phyloP scores from a whole-genome alignment of 225 moss, liverwort and hornwort genomes.

The Pseudoscleropodium purum region DNA sequence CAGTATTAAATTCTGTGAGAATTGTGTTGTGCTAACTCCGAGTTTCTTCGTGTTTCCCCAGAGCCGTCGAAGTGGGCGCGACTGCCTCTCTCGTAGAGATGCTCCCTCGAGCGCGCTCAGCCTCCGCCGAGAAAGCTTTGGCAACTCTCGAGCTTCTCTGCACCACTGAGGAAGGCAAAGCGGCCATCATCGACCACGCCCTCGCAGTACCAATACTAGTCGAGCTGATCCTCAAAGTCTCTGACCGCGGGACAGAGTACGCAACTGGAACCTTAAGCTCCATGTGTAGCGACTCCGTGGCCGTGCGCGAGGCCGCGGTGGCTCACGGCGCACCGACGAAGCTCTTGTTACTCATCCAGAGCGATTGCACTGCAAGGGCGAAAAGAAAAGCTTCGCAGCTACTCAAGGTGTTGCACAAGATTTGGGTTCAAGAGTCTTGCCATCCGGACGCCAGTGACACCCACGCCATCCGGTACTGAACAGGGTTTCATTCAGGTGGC shows the following conservation, averaged over 20 bases:
- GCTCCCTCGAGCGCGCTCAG: slow-evolving; percentile 35
- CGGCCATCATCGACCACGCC: slow-evolving; percentile 37
- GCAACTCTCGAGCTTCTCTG: slow-evolving; percentile 41
- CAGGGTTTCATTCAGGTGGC: neutral
- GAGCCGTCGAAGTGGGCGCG: slow-evolving; percentile 41
- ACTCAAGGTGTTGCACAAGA: slow-evolving; percentile 62
- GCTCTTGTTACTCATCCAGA: slow-evolving; percentile 47
- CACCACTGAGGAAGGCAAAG: slow-evolving; percentile 41
- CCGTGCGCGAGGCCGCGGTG: slow-evolving; percentile 39
- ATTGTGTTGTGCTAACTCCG: neutral
- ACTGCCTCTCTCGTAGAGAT: slow-evolving; percentile 37
- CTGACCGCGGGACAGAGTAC: slow-evolving; percentile 51
- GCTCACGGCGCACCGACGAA: slow-evolving; percentile 44
- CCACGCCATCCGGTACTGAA: slow-evolving; percentile 39
- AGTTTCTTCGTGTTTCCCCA: neutral
- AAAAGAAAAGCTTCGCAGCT: slow-evolving; percentile 65
- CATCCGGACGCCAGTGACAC: slow-evolving; percentile 30
- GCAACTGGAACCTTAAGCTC: slow-evolving; percentile 34
- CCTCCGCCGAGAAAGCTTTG: slow-evolving; percentile 45
- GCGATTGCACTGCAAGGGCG: slow-evolving; percentile 68
- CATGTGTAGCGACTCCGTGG: slow-evolving; percentile 31
- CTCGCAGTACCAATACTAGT: slow-evolving; percentile 44
- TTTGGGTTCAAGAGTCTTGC: slow-evolving; percentile 56
- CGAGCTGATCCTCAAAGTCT: slow-evolving; percentile 42
- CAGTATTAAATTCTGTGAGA: too few species aligned